phyloP scores from a whole-genome alignment of 345 rosid genomes.

The Luvunga scandens region DNA sequence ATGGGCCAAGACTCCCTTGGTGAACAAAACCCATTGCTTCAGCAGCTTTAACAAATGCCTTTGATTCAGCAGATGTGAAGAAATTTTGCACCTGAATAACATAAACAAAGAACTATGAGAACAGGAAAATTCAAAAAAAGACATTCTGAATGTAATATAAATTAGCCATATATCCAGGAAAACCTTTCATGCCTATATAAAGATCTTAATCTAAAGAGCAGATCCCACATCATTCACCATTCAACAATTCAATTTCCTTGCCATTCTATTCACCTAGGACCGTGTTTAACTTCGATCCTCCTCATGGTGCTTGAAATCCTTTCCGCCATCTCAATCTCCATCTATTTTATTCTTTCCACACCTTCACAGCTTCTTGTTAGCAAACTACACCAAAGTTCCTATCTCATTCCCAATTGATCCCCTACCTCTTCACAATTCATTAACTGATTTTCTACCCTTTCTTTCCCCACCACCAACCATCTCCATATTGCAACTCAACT shows the following conservation, averaged over 20 bases:
- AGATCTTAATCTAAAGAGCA: background rate
- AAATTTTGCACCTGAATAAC: constrained; percentile 64
- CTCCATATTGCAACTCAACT: background rate
- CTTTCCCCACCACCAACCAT: background rate
- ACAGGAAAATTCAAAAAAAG: background rate
- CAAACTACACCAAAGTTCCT: too few relatives aligned
- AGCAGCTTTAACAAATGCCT: constrained; percentile 56
- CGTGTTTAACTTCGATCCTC: background rate
- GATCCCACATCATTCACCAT: background rate
- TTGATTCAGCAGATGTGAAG: constrained; percentile 65
- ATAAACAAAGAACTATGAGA: constrained; percentile 15
- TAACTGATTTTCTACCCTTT: background rate
- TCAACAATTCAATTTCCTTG: background rate
- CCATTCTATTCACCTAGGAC: background rate
- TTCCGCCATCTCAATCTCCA: background rate
- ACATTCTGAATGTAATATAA: background rate
- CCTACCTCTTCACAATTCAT: background rate
- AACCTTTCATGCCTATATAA: background rate
- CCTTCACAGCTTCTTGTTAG: background rate
- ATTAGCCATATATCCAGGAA: background rate
- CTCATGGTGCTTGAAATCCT: background rate
- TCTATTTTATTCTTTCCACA: too few relatives aligned
- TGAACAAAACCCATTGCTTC: constrained; percentile 81
- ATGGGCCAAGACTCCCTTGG: constrained; percentile 94
- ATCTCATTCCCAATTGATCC: background rate